Evolutionary conservation across 768 basidiomycete species (phyloP).

Genomic region (Boletus vinaceobasis): DNA sequence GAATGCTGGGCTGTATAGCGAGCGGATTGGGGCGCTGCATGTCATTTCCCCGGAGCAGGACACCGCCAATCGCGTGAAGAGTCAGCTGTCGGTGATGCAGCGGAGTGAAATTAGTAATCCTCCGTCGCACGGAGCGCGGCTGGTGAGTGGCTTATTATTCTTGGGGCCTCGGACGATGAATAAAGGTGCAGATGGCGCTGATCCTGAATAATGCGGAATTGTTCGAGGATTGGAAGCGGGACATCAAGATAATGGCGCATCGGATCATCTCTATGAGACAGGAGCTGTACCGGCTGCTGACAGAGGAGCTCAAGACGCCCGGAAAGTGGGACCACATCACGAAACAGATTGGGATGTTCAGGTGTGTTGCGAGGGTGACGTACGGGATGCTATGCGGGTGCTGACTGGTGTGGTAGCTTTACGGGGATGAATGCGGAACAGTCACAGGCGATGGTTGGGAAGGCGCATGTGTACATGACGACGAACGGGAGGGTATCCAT

Average conservation of each 20-base stretch:
- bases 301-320: constrained; percentile 76
- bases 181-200: constrained; percentile 54
- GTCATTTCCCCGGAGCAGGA: constrained; percentile 64
- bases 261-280: constrained; percentile 86
- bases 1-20: constrained; percentile 93
- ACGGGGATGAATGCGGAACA: constrained; percentile 74
- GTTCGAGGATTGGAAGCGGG: constrained; percentile 85
- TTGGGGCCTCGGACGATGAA: neutral
- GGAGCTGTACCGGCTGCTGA: constrained; percentile 67
- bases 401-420: constrained; percentile 50
- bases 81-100: constrained; percentile 88
- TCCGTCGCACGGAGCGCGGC: constrained; percentile 83
- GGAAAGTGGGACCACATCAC: constrained; percentile 96
- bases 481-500: constrained; percentile 89
- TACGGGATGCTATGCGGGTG: neutral
- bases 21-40: constrained; percentile 93
- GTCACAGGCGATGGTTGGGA: constrained; percentile 62
- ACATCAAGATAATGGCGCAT: constrained; percentile 79
- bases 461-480: constrained; percentile 83
- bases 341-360: constrained; percentile 98
- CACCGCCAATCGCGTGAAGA: constrained; percentile 69
- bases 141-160: constrained; percentile 48
- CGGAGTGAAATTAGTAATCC: constrained; percentile 96
- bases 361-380: constrained; percentile 41
- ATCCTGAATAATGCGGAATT: constrained; percentile 74